Evolutionary conservation across 208 protist species (phyloP).

Genomic region (Leishmania aethiopica): DNA sequence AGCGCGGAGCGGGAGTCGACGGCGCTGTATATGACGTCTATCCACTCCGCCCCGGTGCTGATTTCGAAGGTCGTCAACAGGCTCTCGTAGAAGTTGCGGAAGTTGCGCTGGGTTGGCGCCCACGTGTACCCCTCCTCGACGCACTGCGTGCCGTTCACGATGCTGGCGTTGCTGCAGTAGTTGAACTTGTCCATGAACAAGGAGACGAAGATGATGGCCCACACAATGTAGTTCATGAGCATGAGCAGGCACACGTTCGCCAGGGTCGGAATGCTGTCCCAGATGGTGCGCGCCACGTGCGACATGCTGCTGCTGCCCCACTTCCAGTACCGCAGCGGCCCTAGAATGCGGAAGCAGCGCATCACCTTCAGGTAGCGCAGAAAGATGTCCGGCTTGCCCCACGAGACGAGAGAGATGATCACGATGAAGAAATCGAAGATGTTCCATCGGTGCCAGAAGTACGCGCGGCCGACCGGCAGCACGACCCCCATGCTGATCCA

Average conservation of each 20-base stretch:
- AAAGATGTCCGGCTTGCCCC: constrained; percentile 41
- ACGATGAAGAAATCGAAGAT: constrained; percentile 90
- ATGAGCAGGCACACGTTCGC: constrained; percentile 87
- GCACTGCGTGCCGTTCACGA: constrained; percentile 53
- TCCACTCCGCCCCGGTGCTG: constrained; percentile 90
- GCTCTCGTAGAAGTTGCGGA: constrained; percentile 89
- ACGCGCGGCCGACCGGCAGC: constrained; percentile 69
- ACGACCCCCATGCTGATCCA: constrained; percentile 88
- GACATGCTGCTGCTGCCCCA: constrained; percentile 62
- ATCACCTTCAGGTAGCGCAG: constrained; percentile 83
- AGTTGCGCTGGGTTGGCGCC: constrained; percentile 71
- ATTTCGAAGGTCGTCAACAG: constrained; percentile 91
- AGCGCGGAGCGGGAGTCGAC: constrained; percentile 72
- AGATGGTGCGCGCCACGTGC: constrained; percentile 69
- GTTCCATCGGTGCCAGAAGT: constrained; percentile 92
- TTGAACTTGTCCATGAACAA: constrained; percentile 91
- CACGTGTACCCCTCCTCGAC: constrained; percentile 40
- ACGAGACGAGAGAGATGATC: constrained; percentile 79
- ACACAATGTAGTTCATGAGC: constrained; percentile 93
- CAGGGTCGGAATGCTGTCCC: constrained; percentile 78
- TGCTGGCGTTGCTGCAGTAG: constrained; percentile 58
- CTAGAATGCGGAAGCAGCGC: constrained; percentile 86
- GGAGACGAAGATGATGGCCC: constrained; percentile 91
- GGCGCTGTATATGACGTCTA: constrained; percentile 83
- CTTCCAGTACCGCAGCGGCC: constrained; percentile 60